A percentile compares a stretch with the other conserved stretches of the same genome.
Conservation (phyloP, 2,329 filamentous ascomycete genomes). For the Huntiella savannae region DNA sequence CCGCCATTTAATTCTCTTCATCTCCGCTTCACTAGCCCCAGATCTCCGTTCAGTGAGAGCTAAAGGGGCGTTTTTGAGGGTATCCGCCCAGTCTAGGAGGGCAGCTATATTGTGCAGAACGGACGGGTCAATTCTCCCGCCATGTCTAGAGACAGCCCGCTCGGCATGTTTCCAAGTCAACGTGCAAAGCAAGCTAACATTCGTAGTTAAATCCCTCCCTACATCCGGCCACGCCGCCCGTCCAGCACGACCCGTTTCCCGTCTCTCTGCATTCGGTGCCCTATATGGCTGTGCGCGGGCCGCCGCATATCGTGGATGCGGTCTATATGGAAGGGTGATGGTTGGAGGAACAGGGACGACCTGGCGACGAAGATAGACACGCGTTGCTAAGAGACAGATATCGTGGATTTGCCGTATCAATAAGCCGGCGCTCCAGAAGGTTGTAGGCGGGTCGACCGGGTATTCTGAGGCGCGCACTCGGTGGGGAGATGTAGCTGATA, state of each 20-base stretch:
- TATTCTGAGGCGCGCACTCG: too few species aligned
- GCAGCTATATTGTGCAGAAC: conserved; percentile 14
- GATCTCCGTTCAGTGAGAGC: conserved; percentile 11
- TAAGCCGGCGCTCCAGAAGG: too few species aligned
- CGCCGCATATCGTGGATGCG: not conserved
- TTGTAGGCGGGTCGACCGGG: too few species aligned
- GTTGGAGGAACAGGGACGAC: not conserved
- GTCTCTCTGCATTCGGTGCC: too few species aligned
- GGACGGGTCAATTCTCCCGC: too few species aligned
- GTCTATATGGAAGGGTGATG: not conserved
- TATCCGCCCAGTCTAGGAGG: conserved; percentile 16
- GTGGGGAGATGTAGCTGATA: too few species aligned
- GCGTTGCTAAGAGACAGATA: conserved; percentile 14
- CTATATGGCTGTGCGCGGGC: too few species aligned
- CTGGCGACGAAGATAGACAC: conserved; percentile 13
- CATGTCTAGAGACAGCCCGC: conserved; percentile 13
- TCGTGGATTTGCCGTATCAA: conserved; percentile 12
- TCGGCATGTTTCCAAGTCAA: conserved; percentile 17
- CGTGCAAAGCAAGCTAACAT: conserved; percentile 17
- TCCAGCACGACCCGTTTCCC: too few species aligned
- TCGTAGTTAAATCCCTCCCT: conserved; percentile 15
- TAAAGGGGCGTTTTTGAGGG: too few species aligned
- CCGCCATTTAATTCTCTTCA: conserved; percentile 4
- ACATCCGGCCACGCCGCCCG: conserved; percentile 6
- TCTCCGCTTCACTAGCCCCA: conserved; percentile 5